Conservation (phyloP, 257 asterid species). For the Nyctanthes arbortristis region DNA sequence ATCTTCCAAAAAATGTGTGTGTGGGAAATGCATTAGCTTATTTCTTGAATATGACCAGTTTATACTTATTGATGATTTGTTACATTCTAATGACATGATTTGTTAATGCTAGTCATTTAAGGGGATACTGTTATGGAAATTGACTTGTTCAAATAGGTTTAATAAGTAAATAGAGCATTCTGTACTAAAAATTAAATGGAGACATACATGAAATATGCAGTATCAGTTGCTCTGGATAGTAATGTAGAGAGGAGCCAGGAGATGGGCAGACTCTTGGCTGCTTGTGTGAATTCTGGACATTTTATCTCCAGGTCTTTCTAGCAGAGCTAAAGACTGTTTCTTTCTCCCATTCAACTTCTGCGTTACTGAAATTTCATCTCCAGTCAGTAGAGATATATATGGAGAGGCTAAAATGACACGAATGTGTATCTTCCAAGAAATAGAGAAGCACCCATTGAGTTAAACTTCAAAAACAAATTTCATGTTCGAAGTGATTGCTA, state of each 20-base stretch:
- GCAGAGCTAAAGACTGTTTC: not conserved
- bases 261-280: not conserved
- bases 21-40: not conserved
- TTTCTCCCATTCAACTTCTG: not conserved
- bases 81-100: too few relatives aligned
- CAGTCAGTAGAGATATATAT: not conserved
- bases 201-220: too few relatives aligned
- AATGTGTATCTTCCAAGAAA: not conserved
- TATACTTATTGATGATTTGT: not conserved
- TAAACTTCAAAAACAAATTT: not conserved
- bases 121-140: not conserved
- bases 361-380: not conserved
- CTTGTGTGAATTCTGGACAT: not conserved
- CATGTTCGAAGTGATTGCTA: not conserved
- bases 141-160: not conserved
- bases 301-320: not conserved
- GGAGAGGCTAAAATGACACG: not conserved
- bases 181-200: too few relatives aligned
- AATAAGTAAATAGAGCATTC: not conserved
- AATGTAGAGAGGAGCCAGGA: not conserved
- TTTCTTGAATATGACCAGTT: not conserved
- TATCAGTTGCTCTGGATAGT: not conserved
- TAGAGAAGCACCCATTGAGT: not conserved
- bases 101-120: not conserved
- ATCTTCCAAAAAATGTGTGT: not conserved